phyloP scores from a whole-genome alignment of 257 asterid genomes.

The Asclepias syriaca region DNA sequence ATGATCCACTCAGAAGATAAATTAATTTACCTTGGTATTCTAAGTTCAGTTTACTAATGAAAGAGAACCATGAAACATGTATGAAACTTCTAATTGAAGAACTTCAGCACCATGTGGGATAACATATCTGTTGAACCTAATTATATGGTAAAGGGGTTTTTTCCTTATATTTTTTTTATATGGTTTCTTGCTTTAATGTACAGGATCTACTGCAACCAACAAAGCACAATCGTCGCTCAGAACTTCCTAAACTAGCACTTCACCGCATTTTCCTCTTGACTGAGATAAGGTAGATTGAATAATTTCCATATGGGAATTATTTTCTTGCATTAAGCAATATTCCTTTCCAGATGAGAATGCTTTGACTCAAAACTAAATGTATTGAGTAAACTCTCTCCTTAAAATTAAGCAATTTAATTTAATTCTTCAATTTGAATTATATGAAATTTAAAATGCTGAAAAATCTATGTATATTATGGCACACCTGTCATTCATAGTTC shows the following conservation, averaged over 20 bases:
- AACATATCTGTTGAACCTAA: not conserved
- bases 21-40: not conserved
- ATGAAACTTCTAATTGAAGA: not conserved
- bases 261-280: slow-evolving; percentile 44
- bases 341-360: not conserved
- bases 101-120: not conserved
- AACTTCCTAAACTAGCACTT: slow-evolving; percentile 36
- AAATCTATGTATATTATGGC: not conserved
- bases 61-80: not conserved
- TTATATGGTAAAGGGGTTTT: not conserved
- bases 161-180: not conserved
- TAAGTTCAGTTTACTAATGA: not conserved
- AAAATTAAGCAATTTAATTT: not conserved
- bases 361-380: not conserved
- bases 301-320: not conserved
- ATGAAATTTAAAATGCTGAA: not conserved
- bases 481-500: not conserved
- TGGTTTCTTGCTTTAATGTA: not conserved
- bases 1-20: not conserved
- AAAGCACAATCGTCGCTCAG: slow-evolving; percentile 39
- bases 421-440: not conserved
- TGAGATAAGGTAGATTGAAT: slow-evolving; percentile 59
- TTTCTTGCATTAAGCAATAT: not conserved
- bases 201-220: slow-evolving; percentile 31
- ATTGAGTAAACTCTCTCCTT: too few relatives aligned